Percentiles rank a stretch among this genome's conserved stretches.
Evolutionary conservation across 106 monocot species (phyloP).

Genomic region (Ottelia alismoides): DNA sequence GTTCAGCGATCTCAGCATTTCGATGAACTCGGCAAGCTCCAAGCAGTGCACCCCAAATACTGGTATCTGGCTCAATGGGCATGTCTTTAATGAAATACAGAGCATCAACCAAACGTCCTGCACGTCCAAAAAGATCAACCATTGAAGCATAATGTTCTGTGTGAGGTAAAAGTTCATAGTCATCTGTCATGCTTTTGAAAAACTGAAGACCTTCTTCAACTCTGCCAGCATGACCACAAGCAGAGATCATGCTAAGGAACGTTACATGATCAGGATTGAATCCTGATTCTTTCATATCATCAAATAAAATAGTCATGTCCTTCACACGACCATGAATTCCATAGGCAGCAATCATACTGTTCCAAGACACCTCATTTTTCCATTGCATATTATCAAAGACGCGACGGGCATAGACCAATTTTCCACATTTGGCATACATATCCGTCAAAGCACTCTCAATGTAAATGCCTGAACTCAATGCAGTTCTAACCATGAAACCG

Average conservation of each 20-base stretch:
- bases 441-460: slow-evolving; percentile 73
- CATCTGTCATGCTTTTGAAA: slow-evolving; percentile 43
- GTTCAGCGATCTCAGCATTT: slow-evolving; percentile 56
- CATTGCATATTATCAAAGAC: slow-evolving; percentile 60
- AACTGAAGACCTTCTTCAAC: slow-evolving; percentile 47
- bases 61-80: slow-evolving; percentile 62
- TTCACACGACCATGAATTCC: slow-evolving; percentile 60
- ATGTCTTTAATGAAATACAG: slow-evolving; percentile 42
- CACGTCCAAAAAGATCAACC: slow-evolving; percentile 75
- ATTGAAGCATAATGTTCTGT: slow-evolving; percentile 90
- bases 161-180: slow-evolving; percentile 35
- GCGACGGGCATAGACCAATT: slow-evolving; percentile 36
- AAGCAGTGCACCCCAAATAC: slow-evolving; percentile 87
- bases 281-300: slow-evolving; percentile 56
- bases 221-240: slow-evolving; percentile 71
- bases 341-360: slow-evolving; percentile 82
- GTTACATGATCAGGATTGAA: slow-evolving; percentile 74
- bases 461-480: slow-evolving; percentile 40
- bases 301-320: slow-evolving; percentile 46
- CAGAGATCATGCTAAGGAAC: slow-evolving; percentile 74
- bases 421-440: slow-evolving; percentile 90
- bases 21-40: slow-evolving; percentile 64
- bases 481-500: slow-evolving; percentile 39
- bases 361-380: slow-evolving; percentile 91
- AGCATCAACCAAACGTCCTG: slow-evolving; percentile 51